A percentile compares a stretch with the other conserved stretches of the same genome.
Evolutionary conservation across 73 alveolate genomes (phyloP).

Genomic region (Uronychia binucleata): DNA sequence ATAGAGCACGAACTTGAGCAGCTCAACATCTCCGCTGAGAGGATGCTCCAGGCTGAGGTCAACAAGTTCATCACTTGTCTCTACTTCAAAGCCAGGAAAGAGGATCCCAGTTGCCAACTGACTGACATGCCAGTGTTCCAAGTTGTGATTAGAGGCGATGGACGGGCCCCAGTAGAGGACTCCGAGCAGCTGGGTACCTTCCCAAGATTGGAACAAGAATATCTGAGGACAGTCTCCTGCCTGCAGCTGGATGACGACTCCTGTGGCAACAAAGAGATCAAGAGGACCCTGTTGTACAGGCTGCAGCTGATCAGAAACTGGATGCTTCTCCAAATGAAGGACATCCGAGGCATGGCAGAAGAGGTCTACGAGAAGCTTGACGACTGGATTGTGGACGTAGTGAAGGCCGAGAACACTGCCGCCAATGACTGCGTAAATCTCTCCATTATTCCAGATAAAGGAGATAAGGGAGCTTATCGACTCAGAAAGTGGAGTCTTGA

Average conservation of each 20-base stretch:
- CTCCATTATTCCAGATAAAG: background rate
- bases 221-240: background rate
- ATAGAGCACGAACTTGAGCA: conserved; percentile 91
- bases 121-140: background rate
- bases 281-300: conserved; percentile 80
- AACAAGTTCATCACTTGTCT: conserved; percentile 8
- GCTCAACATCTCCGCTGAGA: conserved; percentile 39
- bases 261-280: conserved; percentile 59
- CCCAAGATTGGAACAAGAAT: background rate
- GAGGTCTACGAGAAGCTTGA: conserved; percentile 87
- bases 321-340: conserved; percentile 74
- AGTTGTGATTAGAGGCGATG: background rate
- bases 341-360: conserved; percentile 68
- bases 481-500: background rate
- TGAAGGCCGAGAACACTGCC: conserved; percentile 90
- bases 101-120: background rate
- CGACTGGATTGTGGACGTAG: conserved; percentile 94
- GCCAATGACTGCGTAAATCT: conserved; percentile 48
- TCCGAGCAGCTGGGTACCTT: background rate
- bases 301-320: conserved; percentile 75
- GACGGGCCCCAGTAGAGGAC: conserved; percentile 13
- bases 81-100: background rate
- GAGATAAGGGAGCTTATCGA: background rate
- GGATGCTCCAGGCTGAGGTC: conserved; percentile 26
- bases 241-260: conserved; percentile 6